Evolutionary conservation across 2,329 filamentous ascomycete genomes (phyloP), one percentile per base, ranked within the genome.

Genomic region (Hypoxylon sp.): DNA sequence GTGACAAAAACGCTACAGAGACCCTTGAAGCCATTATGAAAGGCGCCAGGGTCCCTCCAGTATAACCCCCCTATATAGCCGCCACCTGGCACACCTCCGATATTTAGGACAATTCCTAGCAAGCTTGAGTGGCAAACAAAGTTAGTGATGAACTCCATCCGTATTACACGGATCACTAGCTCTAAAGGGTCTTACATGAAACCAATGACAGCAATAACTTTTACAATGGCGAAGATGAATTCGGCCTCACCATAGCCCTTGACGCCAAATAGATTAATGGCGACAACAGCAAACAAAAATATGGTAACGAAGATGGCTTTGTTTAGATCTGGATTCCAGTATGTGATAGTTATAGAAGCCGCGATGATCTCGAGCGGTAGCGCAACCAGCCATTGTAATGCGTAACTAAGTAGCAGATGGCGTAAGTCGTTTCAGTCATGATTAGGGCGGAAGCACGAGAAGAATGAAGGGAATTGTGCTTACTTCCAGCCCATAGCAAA

Each of bases 401-500:
- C 93, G 78, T 97, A 97, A 75, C 90, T 93, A 97, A 76, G 90
- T 93, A 73, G 43, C 3, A 51, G 23, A 51, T 9, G 6, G 51
- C 48, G 61, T 68, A 58, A 56, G 30, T 56, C 48, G 32, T 19
- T 17, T 41, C 41, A 11, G 13, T 23, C 43, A 23, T 11, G 19
- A 4, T 25, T 6, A n/a, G 53, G 32, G 19, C 2, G n/a, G 43
- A 2, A 38, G 32, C 13, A 36, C 10, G 52, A 30, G 28, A 38
- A 51, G 34, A 13, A 10, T 45, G 43, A 41, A 13, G 48, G 45
- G n/a, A 28, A 32, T 58, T 43, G 30, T 30, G 85, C 88, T 79
- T 79, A 92, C 86, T 97, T 97, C 93, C 93, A 97, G 14, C 93
- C 94, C 92, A 97, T 97, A 50, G 93, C 93, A 76, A 97, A 97